Evolutionary conservation across 176 grass and related monocot genomes (phyloP), one percentile per base, ranked within the genome.

Genomic region (Rhynchospora tenuis): DNA sequence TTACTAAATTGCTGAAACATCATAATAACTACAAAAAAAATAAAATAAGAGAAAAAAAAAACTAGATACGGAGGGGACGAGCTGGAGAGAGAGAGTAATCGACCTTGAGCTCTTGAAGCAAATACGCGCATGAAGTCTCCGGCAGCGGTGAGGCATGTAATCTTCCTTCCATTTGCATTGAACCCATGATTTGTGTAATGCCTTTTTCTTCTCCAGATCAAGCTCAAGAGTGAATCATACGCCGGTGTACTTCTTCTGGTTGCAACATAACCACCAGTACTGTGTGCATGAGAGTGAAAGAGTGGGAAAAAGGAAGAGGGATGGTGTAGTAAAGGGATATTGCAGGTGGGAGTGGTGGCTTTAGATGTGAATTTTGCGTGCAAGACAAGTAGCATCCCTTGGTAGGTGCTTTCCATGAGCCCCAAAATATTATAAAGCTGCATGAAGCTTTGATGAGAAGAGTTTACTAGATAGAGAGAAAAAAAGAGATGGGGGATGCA

Each of bases 81-180:
- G 70, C 45, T 45, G 60, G 48, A 64, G 23, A 64, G 23, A 64
- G 60, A 64, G 33, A 33, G 3, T 38, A 58, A 80, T 60, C 23
- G 10, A 98, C 95, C 92, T 98, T 91, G 38, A 98, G 83, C 87
- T 98, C 95, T 90, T 91, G 92, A 82, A 94, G 92, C 81, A 98
- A 84, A 85, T 98, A 98, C 63, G 90, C 87, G 67, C 90, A 93
- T 33, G 90, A 98, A 68, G 92, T 92, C 80, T 93, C 95, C 15
- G 90, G 92, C 73, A 91, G 19, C 13, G 81, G 84, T 8, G 87
- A 58, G 59, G 33, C 31, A 9, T 50, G 48, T 81, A 87, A 88
- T 83, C 79, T 85, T 84, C 55, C 87, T 84, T 73, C 74, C 67
- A 87, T 88, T 86, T 82, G 83, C 56, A 98, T 83, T 68, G 89